These are phyloP conservation scores for Syzygium syzygioides DNA, from an alignment of 441 rosid genomes.

Conservation along the genomic window DNA sequence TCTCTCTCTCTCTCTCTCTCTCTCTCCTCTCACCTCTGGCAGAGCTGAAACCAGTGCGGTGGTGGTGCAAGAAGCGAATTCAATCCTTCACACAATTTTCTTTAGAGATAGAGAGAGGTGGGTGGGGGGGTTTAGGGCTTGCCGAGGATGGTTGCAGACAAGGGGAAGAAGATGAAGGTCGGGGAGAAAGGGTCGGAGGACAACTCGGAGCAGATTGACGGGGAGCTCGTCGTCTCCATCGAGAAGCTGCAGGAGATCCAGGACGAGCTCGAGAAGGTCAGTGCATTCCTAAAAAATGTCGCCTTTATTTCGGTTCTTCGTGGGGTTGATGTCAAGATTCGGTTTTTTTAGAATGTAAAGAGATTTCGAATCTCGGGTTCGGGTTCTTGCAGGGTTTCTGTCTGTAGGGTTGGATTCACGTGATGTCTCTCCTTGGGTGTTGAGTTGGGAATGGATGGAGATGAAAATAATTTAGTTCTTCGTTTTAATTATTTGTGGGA, in stretches of 20 bases:
- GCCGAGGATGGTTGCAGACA: not conserved
- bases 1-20: not conserved
- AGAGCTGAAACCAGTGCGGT: not conserved
- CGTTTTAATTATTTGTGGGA: not conserved
- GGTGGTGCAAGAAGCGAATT: not conserved
- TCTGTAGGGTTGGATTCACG: not conserved
- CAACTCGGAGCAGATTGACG: not conserved
- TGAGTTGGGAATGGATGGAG: not conserved
- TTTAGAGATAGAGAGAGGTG: not conserved
- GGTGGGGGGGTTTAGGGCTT: not conserved
- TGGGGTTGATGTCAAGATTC: not conserved
- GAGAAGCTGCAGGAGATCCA: constrained; percentile 8
- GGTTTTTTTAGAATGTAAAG: not conserved
- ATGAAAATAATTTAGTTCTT: not conserved
- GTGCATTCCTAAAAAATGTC: not conserved
- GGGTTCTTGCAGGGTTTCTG: not conserved
- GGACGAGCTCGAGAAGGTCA: constrained; percentile 2
- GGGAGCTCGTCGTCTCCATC: not conserved
- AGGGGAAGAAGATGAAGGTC: not conserved
- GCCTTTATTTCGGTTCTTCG: not conserved
- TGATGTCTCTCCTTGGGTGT: not conserved
- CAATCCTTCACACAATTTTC: not conserved
- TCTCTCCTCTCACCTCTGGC: not conserved
- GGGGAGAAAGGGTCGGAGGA: not conserved
- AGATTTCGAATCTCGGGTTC: not conserved